These are phyloP conservation scores for Dactylellina sp. DNA, from an alignment of 2,329 filamentous ascomycete species.

Conservation along the genomic window DNA sequence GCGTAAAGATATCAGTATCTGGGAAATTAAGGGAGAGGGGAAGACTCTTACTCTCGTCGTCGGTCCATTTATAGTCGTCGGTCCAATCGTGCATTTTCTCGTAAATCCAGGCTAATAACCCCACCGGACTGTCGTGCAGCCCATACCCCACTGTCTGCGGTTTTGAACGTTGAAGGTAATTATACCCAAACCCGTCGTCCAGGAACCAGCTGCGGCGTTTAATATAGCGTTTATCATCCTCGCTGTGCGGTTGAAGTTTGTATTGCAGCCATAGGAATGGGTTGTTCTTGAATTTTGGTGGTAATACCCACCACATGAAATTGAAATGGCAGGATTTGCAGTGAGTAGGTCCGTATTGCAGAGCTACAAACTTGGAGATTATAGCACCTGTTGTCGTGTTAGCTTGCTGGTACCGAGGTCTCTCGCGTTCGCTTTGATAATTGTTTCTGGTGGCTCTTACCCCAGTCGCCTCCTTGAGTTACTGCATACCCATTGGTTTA, in stretches of 20 bases:
- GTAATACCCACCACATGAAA: slow-evolving; percentile 58
- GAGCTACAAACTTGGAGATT: slow-evolving; percentile 42
- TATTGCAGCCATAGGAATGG: slow-evolving; percentile 55
- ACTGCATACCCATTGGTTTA: slow-evolving; percentile 41
- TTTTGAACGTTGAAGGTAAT: slow-evolving; percentile 59
- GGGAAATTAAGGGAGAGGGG: background rate
- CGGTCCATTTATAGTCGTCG: slow-evolving; percentile 57
- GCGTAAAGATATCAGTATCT: background rate
- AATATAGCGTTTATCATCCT: slow-evolving; percentile 35
- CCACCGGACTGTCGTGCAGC: slow-evolving; percentile 62
- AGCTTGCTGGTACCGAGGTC: slow-evolving; percentile 20
- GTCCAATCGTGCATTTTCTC: slow-evolving; percentile 62
- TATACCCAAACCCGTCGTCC: slow-evolving; percentile 59
- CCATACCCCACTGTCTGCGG: slow-evolving; percentile 61
- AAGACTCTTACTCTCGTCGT: slow-evolving; percentile 37
- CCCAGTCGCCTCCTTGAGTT: slow-evolving; percentile 62
- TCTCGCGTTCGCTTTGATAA: slow-evolving; percentile 25
- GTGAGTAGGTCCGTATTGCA: slow-evolving; percentile 53
- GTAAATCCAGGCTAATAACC: slow-evolving; percentile 61
- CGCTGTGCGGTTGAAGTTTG: slow-evolving; percentile 54
- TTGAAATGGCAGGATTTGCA: slow-evolving; percentile 61
- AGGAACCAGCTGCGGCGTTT: slow-evolving; percentile 44
- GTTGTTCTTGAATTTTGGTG: slow-evolving; percentile 47
- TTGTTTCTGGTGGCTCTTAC: slow-evolving; percentile 52
- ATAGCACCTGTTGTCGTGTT: slow-evolving; percentile 17